Evolutionary conservation across 2,329 filamentous ascomycete genomes (phyloP).

Genomic region (Geoglossum cookeanum): DNA sequence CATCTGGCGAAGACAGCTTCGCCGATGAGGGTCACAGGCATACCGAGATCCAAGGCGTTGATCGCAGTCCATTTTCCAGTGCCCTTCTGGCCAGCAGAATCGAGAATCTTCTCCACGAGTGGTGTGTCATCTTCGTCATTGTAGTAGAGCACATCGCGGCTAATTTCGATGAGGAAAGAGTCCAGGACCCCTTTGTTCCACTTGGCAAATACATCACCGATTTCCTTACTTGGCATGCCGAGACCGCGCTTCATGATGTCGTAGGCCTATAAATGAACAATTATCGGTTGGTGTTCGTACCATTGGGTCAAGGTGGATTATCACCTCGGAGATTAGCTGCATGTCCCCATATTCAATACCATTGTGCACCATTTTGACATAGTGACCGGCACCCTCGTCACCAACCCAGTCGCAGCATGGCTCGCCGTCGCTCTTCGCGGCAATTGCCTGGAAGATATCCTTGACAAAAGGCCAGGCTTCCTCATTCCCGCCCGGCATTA

Average conservation of each 20-base stretch:
- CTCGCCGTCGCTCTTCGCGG: constrained; percentile 94
- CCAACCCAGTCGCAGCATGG: constrained; percentile 99
- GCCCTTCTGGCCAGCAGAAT: constrained; percentile 97
- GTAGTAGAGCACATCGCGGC: constrained; percentile 94
- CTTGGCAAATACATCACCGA: constrained; percentile 79
- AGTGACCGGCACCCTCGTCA: constrained; percentile 98
- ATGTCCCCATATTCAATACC: constrained; percentile 99
- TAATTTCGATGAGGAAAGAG: constrained; percentile 99
- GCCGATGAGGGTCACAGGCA: constrained; percentile 95
- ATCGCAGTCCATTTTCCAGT: constrained; percentile 99
- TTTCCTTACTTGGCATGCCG: constrained; percentile 77
- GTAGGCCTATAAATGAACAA: constrained; percentile 49
- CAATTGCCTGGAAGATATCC: constrained; percentile 95
- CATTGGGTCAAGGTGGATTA: constrained; percentile 13
- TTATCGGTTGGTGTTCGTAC: neutral
- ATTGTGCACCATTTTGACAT: constrained; percentile 99
- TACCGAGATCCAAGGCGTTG: constrained; percentile 94
- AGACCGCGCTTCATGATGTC: constrained; percentile 99
- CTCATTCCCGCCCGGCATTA: constrained; percentile 99
- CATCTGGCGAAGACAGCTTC: constrained; percentile 93
- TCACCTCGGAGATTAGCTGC: constrained; percentile 97
- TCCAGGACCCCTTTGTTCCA: constrained; percentile 99
- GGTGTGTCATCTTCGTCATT: constrained; percentile 84
- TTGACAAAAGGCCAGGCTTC: constrained; percentile 96
- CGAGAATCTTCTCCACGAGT: constrained; percentile 96